phyloP scores from a whole-genome alignment of 805 yeast genomes.

The Sugiyamaella marilandica region DNA sequence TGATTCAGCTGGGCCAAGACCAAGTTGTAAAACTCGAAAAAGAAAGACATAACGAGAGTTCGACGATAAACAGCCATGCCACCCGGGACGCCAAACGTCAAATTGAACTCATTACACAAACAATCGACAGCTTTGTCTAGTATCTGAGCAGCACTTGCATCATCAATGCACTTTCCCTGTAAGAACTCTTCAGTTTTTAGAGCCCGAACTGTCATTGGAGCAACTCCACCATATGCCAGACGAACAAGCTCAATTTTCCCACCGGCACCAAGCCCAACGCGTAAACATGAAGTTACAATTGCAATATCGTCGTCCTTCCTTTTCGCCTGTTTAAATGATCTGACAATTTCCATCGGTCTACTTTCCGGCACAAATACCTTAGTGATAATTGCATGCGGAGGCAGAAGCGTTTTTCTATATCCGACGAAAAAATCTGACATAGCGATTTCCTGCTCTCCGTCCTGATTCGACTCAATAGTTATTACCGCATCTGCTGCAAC shows the following conservation, averaged over 20 bases:
- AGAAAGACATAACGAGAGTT: slow-evolving; percentile 43
- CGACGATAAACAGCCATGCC: slow-evolving; percentile 46
- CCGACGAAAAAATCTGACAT: slow-evolving; percentile 44
- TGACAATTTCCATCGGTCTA: slow-evolving; percentile 33
- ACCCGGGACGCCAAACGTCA: slow-evolving; percentile 44
- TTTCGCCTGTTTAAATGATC: slow-evolving; percentile 43
- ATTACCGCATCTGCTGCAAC: slow-evolving; percentile 41
- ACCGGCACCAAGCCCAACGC: slow-evolving; percentile 21
- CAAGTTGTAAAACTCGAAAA: slow-evolving; percentile 41
- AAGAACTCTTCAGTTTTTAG: slow-evolving; percentile 31
- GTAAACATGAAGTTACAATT: slow-evolving; percentile 42
- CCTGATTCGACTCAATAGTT: slow-evolving; percentile 33
- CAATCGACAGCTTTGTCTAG: slow-evolving; percentile 32
- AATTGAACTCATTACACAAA: slow-evolving; percentile 35
- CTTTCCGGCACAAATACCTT: slow-evolving; percentile 41
- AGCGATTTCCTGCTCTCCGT: slow-evolving; percentile 29
- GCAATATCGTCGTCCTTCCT: slow-evolving; percentile 49
- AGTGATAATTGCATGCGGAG: slow-evolving; percentile 35
- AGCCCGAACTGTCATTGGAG: slow-evolving; percentile 42
- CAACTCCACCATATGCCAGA: slow-evolving; percentile 46
- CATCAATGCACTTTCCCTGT: slow-evolving; percentile 12
- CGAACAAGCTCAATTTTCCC: slow-evolving; percentile 29
- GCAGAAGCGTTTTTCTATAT: slow-evolving; percentile 40
- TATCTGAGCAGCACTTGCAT: slow-evolving; percentile 18
- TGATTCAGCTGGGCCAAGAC: slow-evolving; percentile 20